These are phyloP conservation scores for Penicillium verhagenii DNA, from an alignment of 495 filamentous ascomycete species.

Conservation along the genomic window DNA sequence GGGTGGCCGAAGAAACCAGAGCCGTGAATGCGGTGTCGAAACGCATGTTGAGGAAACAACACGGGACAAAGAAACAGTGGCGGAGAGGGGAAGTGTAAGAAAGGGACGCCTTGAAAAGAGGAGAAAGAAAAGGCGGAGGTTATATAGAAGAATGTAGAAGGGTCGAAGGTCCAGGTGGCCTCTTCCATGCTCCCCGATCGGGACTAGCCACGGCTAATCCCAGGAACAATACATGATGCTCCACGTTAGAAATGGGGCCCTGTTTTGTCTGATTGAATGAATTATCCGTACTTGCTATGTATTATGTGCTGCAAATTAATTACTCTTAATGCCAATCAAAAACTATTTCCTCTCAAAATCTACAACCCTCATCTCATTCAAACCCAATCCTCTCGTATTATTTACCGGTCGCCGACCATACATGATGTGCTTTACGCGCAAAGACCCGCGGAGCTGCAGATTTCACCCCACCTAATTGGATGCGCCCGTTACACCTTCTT, in stretches of 20 bases:
- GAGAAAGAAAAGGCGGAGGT: conserved; percentile 32
- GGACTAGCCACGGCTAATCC: conserved; percentile 28
- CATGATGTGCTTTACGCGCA: not conserved
- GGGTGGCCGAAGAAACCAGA: conserved; percentile 64
- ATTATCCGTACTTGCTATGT: too few species aligned
- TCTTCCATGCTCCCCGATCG: conserved; percentile 38
- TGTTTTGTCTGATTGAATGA: too few species aligned
- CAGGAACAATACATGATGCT: conserved; percentile 22
- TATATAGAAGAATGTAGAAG: conserved; percentile 30
- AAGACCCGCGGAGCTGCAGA: conserved; percentile 14
- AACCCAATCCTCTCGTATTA: too few species aligned
- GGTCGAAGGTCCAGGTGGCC: conserved; percentile 46
- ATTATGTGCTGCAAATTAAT: too few species aligned
- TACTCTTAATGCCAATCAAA: too few species aligned
- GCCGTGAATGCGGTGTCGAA: conserved; percentile 68
- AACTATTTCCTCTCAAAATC: too few species aligned
- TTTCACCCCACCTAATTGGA: conserved; percentile 5
- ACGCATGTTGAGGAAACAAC: conserved; percentile 62
- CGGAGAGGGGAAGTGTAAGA: conserved; percentile 24
- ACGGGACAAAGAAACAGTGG: conserved; percentile 15
- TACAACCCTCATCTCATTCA: too few species aligned
- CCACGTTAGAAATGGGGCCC: too few species aligned
- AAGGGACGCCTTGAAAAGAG: conserved; percentile 8
- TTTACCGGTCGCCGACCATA: not conserved
- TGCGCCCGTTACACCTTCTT: not conserved